These are phyloP conservation scores for Kitagawia praeruptora DNA, from an alignment of 129 eudicot species.

Conservation along the genomic window DNA sequence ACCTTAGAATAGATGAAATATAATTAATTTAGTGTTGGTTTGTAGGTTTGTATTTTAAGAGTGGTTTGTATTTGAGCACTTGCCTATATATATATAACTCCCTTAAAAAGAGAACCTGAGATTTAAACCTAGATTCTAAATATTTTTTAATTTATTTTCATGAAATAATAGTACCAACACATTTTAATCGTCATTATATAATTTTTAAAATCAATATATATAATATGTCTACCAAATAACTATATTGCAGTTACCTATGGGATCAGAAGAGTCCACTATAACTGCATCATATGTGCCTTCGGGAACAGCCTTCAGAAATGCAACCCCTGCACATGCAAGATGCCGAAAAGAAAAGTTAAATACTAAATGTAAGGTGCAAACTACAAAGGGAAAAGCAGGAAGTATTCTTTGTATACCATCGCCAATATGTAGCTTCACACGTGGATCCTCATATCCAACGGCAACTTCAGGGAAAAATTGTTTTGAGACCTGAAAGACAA, in stretches of 20 bases:
- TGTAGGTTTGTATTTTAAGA: no score
- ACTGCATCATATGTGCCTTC: constrained; percentile 90
- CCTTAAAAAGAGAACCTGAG: no score
- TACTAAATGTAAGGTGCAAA: neutral
- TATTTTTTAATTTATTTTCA: no score
- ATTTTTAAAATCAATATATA: no score
- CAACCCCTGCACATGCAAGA: constrained; percentile 52
- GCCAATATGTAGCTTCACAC: constrained; percentile 75
- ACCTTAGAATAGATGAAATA: no score
- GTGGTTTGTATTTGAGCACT: no score
- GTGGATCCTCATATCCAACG: constrained; percentile 81
- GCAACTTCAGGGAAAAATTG: constrained; percentile 80
- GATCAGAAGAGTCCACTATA: constrained; percentile 93
- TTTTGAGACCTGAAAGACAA: constrained; percentile 63
- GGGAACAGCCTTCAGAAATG: constrained; percentile 61
- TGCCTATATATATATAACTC: no score
- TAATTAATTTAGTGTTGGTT: no score
- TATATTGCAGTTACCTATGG: constrained; percentile 42
- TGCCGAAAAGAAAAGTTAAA: neutral
- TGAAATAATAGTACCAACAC: no score
- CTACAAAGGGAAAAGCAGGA: neutral
- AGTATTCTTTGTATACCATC: constrained; percentile 46
- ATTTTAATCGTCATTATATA: no score
- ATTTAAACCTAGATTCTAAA: no score
- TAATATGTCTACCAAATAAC: neutral